These are phyloP conservation scores for Paraurostyla sp. DNA, from an alignment of 73 alveolate species.

Conservation along the genomic window DNA sequence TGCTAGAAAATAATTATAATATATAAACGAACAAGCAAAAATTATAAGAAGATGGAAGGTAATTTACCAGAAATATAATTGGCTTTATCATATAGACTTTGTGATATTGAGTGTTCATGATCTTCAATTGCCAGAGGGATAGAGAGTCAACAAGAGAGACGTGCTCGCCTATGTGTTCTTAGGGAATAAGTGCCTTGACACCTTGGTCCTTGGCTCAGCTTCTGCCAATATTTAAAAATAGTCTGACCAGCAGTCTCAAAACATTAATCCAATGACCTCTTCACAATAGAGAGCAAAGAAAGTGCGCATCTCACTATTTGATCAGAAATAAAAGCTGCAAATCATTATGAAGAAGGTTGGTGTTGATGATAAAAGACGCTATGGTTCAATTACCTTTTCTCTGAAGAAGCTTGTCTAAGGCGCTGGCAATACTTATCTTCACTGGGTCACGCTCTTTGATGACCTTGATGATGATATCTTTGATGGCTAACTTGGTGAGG, in stretches of 20 bases:
- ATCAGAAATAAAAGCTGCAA: conserved; percentile 29
- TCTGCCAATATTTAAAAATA: neutral
- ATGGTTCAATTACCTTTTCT: conserved; percentile 33
- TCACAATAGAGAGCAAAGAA: neutral
- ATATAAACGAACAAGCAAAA: neutral
- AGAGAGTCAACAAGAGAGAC: conserved; percentile 26
- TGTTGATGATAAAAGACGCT: conserved; percentile 20
- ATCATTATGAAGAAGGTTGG: conserved; percentile 8
- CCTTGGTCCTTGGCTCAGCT: conserved; percentile 25
- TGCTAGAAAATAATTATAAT: too few species aligned
- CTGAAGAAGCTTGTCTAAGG: conserved; percentile 32
- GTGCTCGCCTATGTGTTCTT: conserved; percentile 57
- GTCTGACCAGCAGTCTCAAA: neutral
- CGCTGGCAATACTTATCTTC: conserved; percentile 20
- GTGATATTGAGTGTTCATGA: conserved; percentile 31
- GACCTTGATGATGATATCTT: conserved; percentile 50
- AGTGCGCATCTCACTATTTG: conserved; percentile 46
- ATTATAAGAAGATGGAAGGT: neutral
- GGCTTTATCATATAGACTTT: neutral
- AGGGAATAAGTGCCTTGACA: conserved; percentile 47
- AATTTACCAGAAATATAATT: neutral
- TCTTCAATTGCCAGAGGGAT: conserved; percentile 27
- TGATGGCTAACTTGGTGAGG: conserved; percentile 67
- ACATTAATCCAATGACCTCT: neutral
- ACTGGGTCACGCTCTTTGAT: conserved; percentile 63